These are phyloP conservation scores for Globisporangium barbulae DNA, from an alignment of 352 stramenopile species.

Conservation along the genomic window DNA sequence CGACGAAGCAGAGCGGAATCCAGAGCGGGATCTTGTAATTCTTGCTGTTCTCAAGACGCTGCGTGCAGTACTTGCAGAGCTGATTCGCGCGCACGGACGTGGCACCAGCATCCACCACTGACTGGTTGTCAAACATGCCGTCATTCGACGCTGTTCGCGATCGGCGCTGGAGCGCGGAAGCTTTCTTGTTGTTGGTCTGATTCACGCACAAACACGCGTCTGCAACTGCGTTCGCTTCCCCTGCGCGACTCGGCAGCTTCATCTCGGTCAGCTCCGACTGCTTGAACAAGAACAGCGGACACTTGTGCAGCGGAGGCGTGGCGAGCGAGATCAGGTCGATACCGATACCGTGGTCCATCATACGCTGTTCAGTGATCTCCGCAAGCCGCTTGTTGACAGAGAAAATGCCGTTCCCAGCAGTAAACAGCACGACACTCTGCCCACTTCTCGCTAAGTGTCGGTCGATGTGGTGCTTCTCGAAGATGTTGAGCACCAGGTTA, in stretches of 20 bases:
- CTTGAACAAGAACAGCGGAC: slow-evolving; percentile 97
- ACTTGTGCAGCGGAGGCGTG: slow-evolving; percentile 95
- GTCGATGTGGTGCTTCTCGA: slow-evolving; percentile 99
- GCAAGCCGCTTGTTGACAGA: slow-evolving; percentile 93
- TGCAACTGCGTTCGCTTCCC: slow-evolving; percentile 25
- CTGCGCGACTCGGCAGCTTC: slow-evolving; percentile 44
- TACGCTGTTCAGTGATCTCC: slow-evolving; percentile 98
- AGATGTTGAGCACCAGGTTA: slow-evolving; percentile 98
- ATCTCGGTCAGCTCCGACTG: slow-evolving; percentile 68
- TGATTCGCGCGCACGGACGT: slow-evolving; percentile 36
- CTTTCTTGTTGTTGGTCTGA: slow-evolving; percentile 21
- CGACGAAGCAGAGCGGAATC: slow-evolving; percentile 82
- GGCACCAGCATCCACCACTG: slow-evolving; percentile 28
- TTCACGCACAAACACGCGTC: slow-evolving; percentile 47
- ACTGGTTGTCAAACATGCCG: slow-evolving; percentile 35
- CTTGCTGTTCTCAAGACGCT: slow-evolving; percentile 55
- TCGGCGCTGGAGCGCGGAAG: slow-evolving; percentile 27
- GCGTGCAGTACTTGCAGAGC: slow-evolving; percentile 66
- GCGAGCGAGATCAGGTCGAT: slow-evolving; percentile 97
- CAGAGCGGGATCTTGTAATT: slow-evolving; percentile 75
- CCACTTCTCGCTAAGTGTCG: slow-evolving; percentile 94
- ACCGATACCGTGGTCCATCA: slow-evolving; percentile 99
- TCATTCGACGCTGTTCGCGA: slow-evolving; percentile 48
- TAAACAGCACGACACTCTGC: slow-evolving; percentile 96
- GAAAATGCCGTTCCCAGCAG: slow-evolving; percentile 95